Evolutionary conservation across 305 asterid species (phyloP), one percentile per base, ranked within the genome.

Genomic region (Plantago lanceolata): DNA sequence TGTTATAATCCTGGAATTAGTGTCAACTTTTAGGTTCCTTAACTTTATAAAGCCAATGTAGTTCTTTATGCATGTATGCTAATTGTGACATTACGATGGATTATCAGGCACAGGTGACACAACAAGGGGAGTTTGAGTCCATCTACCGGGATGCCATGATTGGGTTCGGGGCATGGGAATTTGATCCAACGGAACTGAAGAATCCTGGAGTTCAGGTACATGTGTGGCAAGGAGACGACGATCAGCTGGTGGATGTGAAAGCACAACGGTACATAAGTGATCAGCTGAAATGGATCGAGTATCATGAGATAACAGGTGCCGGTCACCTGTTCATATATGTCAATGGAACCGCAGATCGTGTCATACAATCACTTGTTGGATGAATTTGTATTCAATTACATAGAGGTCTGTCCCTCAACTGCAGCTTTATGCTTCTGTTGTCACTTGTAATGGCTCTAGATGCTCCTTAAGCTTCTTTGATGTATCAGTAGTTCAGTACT

Each of bases 191-290:
- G 37, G 87, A 83, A 65, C 63, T 86, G 70, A 68, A 82, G 70
- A 81, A 84, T 58, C 85, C 82, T 3, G 82, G 69, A 60, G 82
- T 78, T 8, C 67, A 72, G 19, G 75, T 86, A 60, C 89, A 89
- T 63, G 37, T 89, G 33, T 86, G 90, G 91, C 89, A 83, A 48
- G 96, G 95, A 37, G 91, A 81, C 16, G 94, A 86, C 26, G 96
- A 89, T 68, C 40, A 13, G 55, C 71, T 86, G 9, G 91, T 81
- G 47, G 89, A 90, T 7, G 89, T 67, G 16, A 37, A 63, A 29
- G 50, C 76, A 48, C 95, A 89, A 75, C 84, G 86, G 19, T 74
- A 77, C 68, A 81, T 86, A 16, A 84, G 77, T 21, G 63, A 51
- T 45, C 75, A 64, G 62, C 79, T 83, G 31, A 89, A 87, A 0